phyloP scores from a whole-genome alignment of 148 eudicot genomes.

The Mesembryanthemum crystallinum region DNA sequence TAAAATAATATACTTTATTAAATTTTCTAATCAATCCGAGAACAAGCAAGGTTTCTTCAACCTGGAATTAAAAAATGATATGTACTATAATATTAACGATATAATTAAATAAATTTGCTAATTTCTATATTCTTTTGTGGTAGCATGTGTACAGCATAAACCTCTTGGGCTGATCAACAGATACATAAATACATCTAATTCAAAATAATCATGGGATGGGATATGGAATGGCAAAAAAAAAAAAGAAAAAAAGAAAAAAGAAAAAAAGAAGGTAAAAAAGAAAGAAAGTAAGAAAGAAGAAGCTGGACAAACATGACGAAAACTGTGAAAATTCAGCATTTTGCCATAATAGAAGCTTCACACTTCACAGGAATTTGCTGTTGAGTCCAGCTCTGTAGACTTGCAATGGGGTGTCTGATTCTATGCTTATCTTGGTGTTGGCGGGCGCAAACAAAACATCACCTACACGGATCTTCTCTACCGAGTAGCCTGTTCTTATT shows the following conservation, averaged over 20 bases:
- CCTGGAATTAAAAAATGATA: not conserved
- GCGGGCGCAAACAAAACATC: slow-evolving; percentile 77
- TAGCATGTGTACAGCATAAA: slow-evolving; percentile 22
- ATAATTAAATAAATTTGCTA: slow-evolving; percentile 12
- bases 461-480: slow-evolving; percentile 50
- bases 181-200: slow-evolving; percentile 15
- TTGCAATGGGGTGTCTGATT: slow-evolving; percentile 41
- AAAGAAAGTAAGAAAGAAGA: too few species aligned
- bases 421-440: slow-evolving; percentile 41
- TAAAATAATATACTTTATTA: too few species aligned
- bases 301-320: slow-evolving; percentile 1
- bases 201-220: not conserved
- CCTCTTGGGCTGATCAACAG: slow-evolving; percentile 20
- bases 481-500: slow-evolving; percentile 28
- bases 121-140: slow-evolving; percentile 22
- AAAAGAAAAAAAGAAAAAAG: not conserved
- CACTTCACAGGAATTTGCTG: slow-evolving; percentile 45
- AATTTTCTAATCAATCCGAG: too few species aligned
- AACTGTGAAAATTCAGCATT: not conserved
- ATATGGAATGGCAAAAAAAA: not conserved
- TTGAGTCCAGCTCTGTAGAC: slow-evolving; percentile 84
- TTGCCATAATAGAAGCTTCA: not conserved
- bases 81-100: not conserved
- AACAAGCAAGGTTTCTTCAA: not conserved
- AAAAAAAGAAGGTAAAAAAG: too few species aligned